Evolutionary conservation across 371 early-diverging fungal genomes (phyloP).

Genomic region (Ecytonucleospora hepatopenaei): DNA sequence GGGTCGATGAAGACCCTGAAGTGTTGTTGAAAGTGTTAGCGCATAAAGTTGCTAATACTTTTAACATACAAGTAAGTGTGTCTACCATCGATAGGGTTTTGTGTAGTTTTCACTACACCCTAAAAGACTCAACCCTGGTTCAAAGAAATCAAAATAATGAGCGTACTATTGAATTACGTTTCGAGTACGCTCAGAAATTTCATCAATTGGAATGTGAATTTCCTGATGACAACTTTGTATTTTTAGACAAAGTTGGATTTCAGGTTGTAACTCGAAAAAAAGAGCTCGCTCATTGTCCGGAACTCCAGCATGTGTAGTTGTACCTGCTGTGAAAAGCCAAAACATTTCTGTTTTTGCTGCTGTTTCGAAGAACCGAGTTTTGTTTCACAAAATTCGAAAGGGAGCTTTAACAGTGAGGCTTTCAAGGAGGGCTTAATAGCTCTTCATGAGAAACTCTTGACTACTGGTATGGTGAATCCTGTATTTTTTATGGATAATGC

Average conservation of each 20-base stretch:
- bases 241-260: constrained; percentile 1
- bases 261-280: background rate
- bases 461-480: background rate
- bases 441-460: background rate
- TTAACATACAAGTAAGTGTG: background rate
- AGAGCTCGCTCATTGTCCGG: background rate
- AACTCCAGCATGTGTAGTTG: background rate
- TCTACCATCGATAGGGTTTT: background rate
- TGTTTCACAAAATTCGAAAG: background rate
- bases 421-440: background rate
- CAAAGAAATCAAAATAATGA: background rate
- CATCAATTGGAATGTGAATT: background rate
- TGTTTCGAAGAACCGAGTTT: background rate
- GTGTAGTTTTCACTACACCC: background rate
- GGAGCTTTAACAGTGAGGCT: background rate
- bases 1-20: background rate
- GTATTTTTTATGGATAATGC: background rate
- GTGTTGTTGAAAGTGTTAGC: background rate
- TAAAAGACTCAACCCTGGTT: background rate
- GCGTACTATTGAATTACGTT: background rate
- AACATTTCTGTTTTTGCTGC: constrained; percentile 4
- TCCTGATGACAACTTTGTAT: background rate
- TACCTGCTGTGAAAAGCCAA: background rate
- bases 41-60: background rate
- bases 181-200: background rate